Evolutionary conservation across 2,329 filamentous ascomycete species (phyloP), one percentile per base, ranked within the genome.

Genomic region (Colletotrichum sp.): DNA sequence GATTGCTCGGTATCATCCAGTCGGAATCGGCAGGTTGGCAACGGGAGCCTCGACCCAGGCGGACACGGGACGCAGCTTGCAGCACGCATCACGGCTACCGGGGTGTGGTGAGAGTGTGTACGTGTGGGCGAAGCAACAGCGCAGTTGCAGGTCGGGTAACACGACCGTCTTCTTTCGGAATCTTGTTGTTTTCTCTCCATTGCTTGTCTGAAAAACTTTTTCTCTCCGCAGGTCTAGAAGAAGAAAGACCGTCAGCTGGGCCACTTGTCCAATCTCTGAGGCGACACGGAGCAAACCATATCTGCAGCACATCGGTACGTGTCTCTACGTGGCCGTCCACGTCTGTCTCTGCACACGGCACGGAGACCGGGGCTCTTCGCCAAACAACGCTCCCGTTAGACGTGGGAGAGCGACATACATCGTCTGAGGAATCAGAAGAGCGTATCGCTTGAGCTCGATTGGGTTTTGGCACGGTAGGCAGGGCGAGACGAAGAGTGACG

Each of bases 61-160:
- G 24, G 49, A 34, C 68, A 75, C 21, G 28, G 24, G 24, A 55
- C 34, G 55, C 55, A 57, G 49, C 24, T 60, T 57, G 67, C 32
- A 44, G 8, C n/a, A 67, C 44, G n/a, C 62, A 65, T 34, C 62
- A 68, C 55, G 68, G 30, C 32, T 24, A 64, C 71, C 24, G 24
- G 66, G 66, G 66, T 24, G 30, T 44, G 57, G 28, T 30, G 28
- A 34, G 28, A 21, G 30, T 32, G 18, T 63, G 30, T 34, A 65
- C 21, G 55, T 32, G 36, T 24, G 62, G 55, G 62, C 28, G 28
- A n/a, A 15, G 39, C 21, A 39, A 69, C 55, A 39, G 55, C 30
- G 21, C 59, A 32, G 52, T 39, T 60, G 60, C 71, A 71, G 69
- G 34, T 52, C 32, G 64, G 64, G 73, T 73, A 67, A 21, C 73